A percentile compares a stretch with the other conserved stretches of the same genome.
Conservation (phyloP, 2,329 filamentous ascomycete species). For the Thermomyces lanuginosus region DNA sequence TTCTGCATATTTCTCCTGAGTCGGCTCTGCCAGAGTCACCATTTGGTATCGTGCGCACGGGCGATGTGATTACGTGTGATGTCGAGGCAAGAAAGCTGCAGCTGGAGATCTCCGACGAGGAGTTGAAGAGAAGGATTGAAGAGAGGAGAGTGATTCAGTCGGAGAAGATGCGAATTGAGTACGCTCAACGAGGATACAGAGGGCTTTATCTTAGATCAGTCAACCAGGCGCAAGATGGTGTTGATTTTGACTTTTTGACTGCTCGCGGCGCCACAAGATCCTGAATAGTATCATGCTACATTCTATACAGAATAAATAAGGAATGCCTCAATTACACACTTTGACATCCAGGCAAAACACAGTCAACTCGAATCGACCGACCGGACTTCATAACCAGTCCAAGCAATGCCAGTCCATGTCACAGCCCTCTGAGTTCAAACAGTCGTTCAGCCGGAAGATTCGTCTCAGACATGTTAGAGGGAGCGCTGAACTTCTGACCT, state of each 20-base stretch:
- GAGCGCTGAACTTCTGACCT: no score
- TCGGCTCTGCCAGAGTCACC: constrained; percentile 31
- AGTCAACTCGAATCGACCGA: no score
- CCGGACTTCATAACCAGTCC: no score
- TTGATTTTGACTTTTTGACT: constrained; percentile 25
- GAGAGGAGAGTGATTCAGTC: constrained; percentile 9
- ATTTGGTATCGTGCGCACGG: constrained; percentile 33
- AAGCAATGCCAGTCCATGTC: no score
- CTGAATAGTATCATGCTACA: neutral
- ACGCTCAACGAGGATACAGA: constrained; percentile 21
- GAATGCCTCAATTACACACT: neutral
- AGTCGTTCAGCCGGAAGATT: no score
- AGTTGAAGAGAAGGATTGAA: constrained; percentile 24
- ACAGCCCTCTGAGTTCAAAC: no score
- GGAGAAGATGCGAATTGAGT: constrained; percentile 11
- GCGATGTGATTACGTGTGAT: constrained; percentile 34
- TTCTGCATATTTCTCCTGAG: constrained; percentile 39
- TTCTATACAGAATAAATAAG: neutral
- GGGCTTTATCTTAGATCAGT: constrained; percentile 28
- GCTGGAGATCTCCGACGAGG: constrained; percentile 27
- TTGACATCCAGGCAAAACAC: no score
- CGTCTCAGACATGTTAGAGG: no score
- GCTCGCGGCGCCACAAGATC: constrained; percentile 10
- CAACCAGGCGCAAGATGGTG: constrained; percentile 27
- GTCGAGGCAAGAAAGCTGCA: constrained; percentile 27